phyloP scores from a whole-genome alignment of 257 asterid species.

The Plectranthus barbatus region DNA sequence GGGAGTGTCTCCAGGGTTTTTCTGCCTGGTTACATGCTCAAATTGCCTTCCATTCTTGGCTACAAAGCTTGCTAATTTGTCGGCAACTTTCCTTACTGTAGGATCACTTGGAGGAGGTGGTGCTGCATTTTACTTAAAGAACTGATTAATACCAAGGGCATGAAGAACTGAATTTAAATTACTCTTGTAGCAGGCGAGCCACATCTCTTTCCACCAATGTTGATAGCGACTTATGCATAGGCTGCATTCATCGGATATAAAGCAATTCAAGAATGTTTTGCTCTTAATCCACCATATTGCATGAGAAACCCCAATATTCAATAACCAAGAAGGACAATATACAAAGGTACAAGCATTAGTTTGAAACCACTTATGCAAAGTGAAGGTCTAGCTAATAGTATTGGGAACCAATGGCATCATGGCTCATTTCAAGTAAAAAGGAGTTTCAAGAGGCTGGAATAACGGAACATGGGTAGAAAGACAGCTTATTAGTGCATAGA shows the following conservation, averaged over 20 bases:
- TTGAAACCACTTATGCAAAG: background rate
- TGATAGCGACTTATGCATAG: constrained; percentile 50
- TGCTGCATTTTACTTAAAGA: constrained; percentile 97
- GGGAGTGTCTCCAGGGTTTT: constrained; percentile 95
- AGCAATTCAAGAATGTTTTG: constrained; percentile 55
- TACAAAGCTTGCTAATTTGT: constrained; percentile 90
- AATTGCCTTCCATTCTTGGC: constrained; percentile 95
- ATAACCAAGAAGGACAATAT: background rate
- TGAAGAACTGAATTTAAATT: constrained; percentile 72
- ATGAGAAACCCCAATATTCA: constrained; percentile 18
- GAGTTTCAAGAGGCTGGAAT: background rate
- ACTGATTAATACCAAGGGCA: constrained; percentile 89
- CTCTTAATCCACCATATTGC: constrained; percentile 25
- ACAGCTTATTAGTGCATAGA: background rate
- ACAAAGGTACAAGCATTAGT: background rate
- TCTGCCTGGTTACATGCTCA: constrained; percentile 82
- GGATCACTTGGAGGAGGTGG: constrained; percentile 91
- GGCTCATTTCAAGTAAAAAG: background rate
- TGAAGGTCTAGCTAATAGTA: constrained; percentile 8
- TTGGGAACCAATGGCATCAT: background rate
- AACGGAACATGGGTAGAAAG: background rate
- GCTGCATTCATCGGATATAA: constrained; percentile 79
- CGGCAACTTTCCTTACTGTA: constrained; percentile 84
- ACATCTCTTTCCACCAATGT: constrained; percentile 72
- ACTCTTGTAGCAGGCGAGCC: constrained; percentile 83